phyloP scores from a whole-genome alignment of 495 filamentous ascomycete genomes.

The Bacidia gigantensis region DNA sequence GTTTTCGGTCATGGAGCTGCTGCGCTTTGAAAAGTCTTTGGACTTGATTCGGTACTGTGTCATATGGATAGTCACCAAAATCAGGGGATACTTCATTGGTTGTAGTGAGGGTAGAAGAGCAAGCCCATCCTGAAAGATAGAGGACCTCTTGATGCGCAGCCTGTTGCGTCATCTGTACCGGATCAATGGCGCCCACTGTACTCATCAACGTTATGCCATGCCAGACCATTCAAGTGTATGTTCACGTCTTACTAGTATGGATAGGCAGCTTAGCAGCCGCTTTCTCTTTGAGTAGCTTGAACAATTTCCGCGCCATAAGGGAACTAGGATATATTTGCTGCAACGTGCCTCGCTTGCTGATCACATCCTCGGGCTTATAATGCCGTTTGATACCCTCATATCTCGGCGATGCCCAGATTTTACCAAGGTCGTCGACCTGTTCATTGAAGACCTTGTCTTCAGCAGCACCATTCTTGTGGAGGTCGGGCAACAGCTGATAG shows the following conservation, averaged over 20 bases:
- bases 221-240: background rate
- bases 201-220: background rate
- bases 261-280: conserved; percentile 69
- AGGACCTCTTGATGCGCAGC: conserved; percentile 89
- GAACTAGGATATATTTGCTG: conserved; percentile 82
- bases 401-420: conserved; percentile 75
- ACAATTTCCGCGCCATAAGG: conserved; percentile 86
- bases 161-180: conserved; percentile 98
- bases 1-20: conserved; percentile 88
- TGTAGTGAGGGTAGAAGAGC: conserved; percentile 76
- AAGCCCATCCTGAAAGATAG: conserved; percentile 95
- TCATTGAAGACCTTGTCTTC: conserved; percentile 72
- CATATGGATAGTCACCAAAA: conserved; percentile 97
- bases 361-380: conserved; percentile 80
- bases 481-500: conserved; percentile 65
- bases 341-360: conserved; percentile 78
- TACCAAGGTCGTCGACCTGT: conserved; percentile 67
- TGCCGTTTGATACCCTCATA: conserved; percentile 83
- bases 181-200: conserved; percentile 91
- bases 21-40: conserved; percentile 93
- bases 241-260: conserved; percentile 68
- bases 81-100: conserved; percentile 96
- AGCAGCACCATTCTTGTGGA: conserved; percentile 55
- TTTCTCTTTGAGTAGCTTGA: conserved; percentile 67
- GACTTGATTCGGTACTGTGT: conserved; percentile 96